Conservation (phyloP, 345 rosid species). For the Brassica rapa region DNA sequence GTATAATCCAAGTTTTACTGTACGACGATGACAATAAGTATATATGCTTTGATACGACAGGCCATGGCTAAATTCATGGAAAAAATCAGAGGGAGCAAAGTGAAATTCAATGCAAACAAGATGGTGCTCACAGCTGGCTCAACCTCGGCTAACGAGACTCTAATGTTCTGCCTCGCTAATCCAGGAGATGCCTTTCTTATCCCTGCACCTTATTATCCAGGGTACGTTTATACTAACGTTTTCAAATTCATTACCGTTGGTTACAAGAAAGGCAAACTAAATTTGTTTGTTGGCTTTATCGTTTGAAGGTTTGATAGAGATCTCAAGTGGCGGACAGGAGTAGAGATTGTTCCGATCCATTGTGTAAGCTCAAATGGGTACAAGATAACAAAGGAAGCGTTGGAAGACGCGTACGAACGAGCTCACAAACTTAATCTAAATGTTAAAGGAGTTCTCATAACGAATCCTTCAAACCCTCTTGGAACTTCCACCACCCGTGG, state of each 20-base stretch:
- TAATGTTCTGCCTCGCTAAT: constrained; percentile 82
- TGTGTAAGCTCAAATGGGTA: constrained; percentile 59
- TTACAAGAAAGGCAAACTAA: constrained; percentile 26
- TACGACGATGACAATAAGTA: neutral
- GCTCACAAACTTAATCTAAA: constrained; percentile 55
- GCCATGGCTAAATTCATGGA: constrained; percentile 66
- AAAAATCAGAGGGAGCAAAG: constrained; percentile 67
- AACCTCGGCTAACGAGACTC: constrained; percentile 87
- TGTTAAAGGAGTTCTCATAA: constrained; percentile 71
- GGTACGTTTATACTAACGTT: constrained; percentile 43
- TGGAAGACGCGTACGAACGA: constrained; percentile 64
- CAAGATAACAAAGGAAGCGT: constrained; percentile 54
- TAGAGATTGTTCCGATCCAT: constrained; percentile 62
- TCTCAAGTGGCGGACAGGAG: constrained; percentile 77
- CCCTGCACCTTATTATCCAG: constrained; percentile 92
- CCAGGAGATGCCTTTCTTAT: constrained; percentile 90
- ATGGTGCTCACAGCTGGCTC: constrained; percentile 89
- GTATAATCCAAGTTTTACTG: neutral
- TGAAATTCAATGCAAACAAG: constrained; percentile 60
- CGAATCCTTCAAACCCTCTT: constrained; percentile 90
- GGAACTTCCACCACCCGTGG: constrained; percentile 67
- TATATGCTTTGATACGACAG: constrained; percentile 34
- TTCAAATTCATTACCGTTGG: neutral
- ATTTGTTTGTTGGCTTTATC: neutral
- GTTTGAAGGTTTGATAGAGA: constrained; percentile 70